phyloP scores from a whole-genome alignment of 2,329 filamentous ascomycete species.

The Cladosporium sp. region DNA sequence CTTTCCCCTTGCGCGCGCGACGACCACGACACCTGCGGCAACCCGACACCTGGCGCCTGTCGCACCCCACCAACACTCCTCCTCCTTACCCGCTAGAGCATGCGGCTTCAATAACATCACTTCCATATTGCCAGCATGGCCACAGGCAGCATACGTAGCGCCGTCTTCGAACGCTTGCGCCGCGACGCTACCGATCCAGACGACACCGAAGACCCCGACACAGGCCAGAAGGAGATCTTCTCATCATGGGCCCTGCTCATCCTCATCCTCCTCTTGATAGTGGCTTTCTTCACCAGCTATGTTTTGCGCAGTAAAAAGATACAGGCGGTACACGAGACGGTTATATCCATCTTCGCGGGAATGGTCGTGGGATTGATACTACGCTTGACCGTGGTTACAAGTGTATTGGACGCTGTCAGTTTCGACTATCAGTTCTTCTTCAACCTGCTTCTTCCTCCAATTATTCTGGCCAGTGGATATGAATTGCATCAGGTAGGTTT shows the following conservation, averaged over 20 bases:
- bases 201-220: constrained; percentile 65
- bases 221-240: constrained; percentile 88
- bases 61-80: constrained; percentile 2
- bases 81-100: constrained; percentile 1
- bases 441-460: constrained; percentile 95
- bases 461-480: constrained; percentile 95
- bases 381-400: constrained; percentile 75
- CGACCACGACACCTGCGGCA: not conserved
- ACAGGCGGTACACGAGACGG: constrained; percentile 95
- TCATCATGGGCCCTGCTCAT: constrained; percentile 98
- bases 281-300: constrained; percentile 95
- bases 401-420: constrained; percentile 85
- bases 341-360: constrained; percentile 96
- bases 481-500: constrained; percentile 77
- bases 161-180: constrained; percentile 24
- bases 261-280: constrained; percentile 87
- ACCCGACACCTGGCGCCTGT: constrained; percentile 18
- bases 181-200: constrained; percentile 50
- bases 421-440: constrained; percentile 99
- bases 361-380: constrained; percentile 94
- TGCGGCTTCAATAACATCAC: constrained; percentile 30
- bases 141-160: constrained; percentile 27
- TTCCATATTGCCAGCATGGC: constrained; percentile 30
- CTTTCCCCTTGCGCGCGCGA: not conserved
- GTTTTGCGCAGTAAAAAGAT: constrained; percentile 95